Percentiles rank a stretch among this genome's conserved stretches.
phyloP scores from a whole-genome alignment of 2,329 filamentous ascomycete species.

The Exophiala xenobiotica region DNA sequence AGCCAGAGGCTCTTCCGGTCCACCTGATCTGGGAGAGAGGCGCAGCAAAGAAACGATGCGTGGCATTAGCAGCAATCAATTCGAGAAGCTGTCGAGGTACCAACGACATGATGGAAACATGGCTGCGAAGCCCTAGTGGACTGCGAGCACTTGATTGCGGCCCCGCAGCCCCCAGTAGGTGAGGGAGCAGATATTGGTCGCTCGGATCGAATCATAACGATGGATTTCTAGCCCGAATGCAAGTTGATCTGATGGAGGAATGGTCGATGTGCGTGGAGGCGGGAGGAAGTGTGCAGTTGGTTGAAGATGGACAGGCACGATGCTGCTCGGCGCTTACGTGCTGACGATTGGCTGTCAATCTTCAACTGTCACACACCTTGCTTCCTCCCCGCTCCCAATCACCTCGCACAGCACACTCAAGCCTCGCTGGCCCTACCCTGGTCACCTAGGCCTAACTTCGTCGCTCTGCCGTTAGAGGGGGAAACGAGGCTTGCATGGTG shows the following conservation, averaged over 20 bases:
- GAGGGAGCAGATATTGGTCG: slow-evolving; percentile 13
- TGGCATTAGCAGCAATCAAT: slow-evolving; percentile 10
- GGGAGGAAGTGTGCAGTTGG: slow-evolving; percentile 17
- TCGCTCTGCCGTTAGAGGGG: slow-evolving; percentile 8
- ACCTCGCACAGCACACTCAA: slow-evolving; percentile 14
- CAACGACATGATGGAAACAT: slow-evolving; percentile 29
- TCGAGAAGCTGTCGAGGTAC: slow-evolving; percentile 24
- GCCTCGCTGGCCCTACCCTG: slow-evolving; percentile 5
- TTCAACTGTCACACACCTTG: slow-evolving; percentile 20
- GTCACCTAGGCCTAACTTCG: slow-evolving; percentile 14
- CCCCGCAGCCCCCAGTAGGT: slow-evolving; percentile 21
- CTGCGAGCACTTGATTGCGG: slow-evolving; percentile 26
- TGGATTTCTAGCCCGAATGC: slow-evolving; percentile 15
- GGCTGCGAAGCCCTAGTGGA: slow-evolving; percentile 20
- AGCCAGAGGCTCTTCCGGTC: slow-evolving; percentile 8
- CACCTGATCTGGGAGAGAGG: slow-evolving; percentile 17
- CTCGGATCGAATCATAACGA: slow-evolving; percentile 21
- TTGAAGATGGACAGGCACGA: slow-evolving; percentile 18
- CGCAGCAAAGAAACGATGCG: slow-evolving; percentile 20
- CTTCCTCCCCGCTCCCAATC: slow-evolving; percentile 13
- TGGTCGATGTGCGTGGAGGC: slow-evolving; percentile 11
- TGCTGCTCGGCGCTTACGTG: slow-evolving; percentile 18
- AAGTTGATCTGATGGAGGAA: slow-evolving; percentile 21
- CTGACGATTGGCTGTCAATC: slow-evolving; percentile 18
- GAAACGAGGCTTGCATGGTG: neutral